Evolutionary conservation across 1,284 basidiomycete genomes (phyloP).

Genomic region (Leucoagaricus sp.): DNA sequence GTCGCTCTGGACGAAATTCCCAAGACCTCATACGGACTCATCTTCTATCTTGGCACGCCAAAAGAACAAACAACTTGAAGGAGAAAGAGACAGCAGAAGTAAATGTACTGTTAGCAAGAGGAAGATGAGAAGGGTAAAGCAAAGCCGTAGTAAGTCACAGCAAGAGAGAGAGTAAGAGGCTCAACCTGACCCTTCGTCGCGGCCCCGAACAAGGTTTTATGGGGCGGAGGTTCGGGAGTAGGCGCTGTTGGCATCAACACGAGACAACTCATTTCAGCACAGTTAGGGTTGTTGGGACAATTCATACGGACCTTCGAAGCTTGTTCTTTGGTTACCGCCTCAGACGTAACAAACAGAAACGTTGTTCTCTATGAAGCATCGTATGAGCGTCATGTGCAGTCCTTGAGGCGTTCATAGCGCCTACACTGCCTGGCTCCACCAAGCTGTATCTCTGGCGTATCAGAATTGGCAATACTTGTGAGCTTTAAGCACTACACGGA

Average conservation of each 20-base stretch:
- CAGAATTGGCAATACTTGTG: not conserved
- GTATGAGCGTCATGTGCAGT: not conserved
- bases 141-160: too few relatives aligned
- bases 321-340: not conserved
- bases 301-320: not conserved
- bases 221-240: not conserved
- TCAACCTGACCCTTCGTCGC: not conserved
- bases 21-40: constrained; percentile 28
- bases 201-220: constrained; percentile 5
- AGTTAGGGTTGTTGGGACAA: not conserved
- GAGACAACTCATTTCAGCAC: not conserved
- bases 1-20: constrained; percentile 30
- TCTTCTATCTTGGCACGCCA: not conserved
- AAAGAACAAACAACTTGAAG: not conserved
- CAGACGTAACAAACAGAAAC: too few relatives aligned
- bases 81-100: not conserved
- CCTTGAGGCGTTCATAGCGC: not conserved
- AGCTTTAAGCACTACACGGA: too few relatives aligned
- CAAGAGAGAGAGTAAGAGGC: not conserved
- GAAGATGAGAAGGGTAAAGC: not conserved
- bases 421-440: not conserved
- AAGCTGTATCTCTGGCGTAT: not conserved
- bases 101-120: too few relatives aligned
- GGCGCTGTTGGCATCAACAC: constrained; percentile 12
- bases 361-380: too few relatives aligned